Evolutionary conservation across 2,329 filamentous ascomycete genomes (phyloP).

Genomic region (Leptographium lundbergii): DNA sequence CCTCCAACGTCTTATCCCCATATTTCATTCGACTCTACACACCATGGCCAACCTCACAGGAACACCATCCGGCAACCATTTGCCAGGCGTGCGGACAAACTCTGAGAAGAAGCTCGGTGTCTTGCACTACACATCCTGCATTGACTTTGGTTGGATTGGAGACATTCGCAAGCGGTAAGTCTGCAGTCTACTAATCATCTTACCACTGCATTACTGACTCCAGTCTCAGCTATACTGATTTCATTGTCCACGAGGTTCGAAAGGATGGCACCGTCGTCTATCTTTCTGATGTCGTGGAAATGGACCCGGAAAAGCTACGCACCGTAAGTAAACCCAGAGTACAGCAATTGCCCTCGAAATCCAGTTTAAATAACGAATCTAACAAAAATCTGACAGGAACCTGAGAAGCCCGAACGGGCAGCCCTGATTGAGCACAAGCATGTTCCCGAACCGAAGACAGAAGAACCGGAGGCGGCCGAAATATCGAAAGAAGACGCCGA

Average conservation of each 20-base stretch:
- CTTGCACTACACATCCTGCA: slow-evolving; percentile 24
- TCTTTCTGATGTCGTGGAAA: slow-evolving; percentile 28
- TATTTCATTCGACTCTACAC: background rate
- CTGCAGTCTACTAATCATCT: background rate
- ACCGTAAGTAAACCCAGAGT: background rate
- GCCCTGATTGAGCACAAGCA: background rate
- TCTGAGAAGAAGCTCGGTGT: slow-evolving; percentile 28
- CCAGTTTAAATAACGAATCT: background rate
- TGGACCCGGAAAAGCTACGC: background rate
- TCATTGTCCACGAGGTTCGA: slow-evolving; percentile 80
- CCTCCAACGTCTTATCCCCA: background rate
- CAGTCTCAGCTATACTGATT: slow-evolving; percentile 63
- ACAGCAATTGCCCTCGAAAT: background rate
- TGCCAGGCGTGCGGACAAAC: slow-evolving; percentile 17
- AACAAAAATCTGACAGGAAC: background rate
- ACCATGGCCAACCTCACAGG: slow-evolving; percentile 6
- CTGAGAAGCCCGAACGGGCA: background rate
- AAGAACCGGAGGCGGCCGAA: background rate
- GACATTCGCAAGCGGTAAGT: slow-evolving; percentile 31
- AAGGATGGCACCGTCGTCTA: slow-evolving; percentile 66
- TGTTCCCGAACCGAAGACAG: background rate
- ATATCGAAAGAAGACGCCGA: slow-evolving; percentile 20
- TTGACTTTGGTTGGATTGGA: slow-evolving; percentile 28
- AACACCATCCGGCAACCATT: slow-evolving; percentile 9
- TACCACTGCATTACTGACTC: slow-evolving; percentile 1